Evolutionary conservation across 805 yeast species (phyloP).

Genomic region (Cyberlindnera suaveolens): DNA sequence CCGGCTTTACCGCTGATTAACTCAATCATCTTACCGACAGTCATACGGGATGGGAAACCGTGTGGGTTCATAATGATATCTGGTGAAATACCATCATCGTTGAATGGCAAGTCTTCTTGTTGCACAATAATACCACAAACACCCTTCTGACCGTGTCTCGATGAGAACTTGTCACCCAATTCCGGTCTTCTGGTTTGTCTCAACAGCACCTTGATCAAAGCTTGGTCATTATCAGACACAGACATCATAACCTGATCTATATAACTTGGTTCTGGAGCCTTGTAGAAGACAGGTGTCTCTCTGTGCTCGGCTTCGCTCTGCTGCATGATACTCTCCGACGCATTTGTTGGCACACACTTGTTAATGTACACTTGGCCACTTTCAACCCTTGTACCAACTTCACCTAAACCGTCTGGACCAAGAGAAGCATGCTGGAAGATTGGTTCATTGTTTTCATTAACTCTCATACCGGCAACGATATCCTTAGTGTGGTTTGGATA

Average conservation of each 20-base stretch:
- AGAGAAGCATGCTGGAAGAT: constrained; percentile 80
- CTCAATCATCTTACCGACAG: constrained; percentile 98
- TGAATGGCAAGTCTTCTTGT: constrained; percentile 95
- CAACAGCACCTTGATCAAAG: constrained; percentile 82
- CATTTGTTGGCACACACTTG: constrained; percentile 86
- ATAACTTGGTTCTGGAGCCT: constrained; percentile 93
- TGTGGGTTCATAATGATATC: constrained; percentile 99
- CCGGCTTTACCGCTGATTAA: constrained; percentile 97
- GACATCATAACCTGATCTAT: constrained; percentile 98
- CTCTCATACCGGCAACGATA: constrained; percentile 85
- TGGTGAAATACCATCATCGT: constrained; percentile 85
- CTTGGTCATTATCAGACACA: constrained; percentile 91
- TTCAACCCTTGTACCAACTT: constrained; percentile 85
- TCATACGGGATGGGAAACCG: constrained; percentile 99
- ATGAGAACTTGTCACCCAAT: constrained; percentile 93
- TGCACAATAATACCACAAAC: constrained; percentile 97
- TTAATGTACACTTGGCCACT: constrained; percentile 93
- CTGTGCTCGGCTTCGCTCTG: constrained; percentile 51
- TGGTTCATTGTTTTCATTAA: constrained; percentile 73
- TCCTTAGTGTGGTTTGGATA: constrained; percentile 94
- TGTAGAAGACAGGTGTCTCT: constrained; percentile 86
- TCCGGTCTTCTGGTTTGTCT: constrained; percentile 98
- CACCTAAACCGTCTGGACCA: constrained; percentile 95
- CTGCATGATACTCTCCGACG: constrained; percentile 47
- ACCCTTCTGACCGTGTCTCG: constrained; percentile 98